Base-by-base conservation (phyloP, 163 green algal species). In the Scenedesmus sp. region DNA sequence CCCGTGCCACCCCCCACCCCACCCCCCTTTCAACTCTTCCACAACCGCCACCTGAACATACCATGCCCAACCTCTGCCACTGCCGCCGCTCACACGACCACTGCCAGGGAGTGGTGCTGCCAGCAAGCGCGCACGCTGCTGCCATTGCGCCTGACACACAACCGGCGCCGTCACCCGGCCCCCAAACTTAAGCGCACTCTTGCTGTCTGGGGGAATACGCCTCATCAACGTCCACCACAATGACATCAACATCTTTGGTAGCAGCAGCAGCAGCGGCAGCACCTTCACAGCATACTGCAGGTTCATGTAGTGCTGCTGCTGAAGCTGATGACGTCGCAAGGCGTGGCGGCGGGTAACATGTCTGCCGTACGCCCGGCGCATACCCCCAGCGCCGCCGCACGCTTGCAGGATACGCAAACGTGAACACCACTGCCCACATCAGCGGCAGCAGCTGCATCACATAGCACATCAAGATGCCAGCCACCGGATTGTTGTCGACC, bases 381-480 rank as follows among this genome's bases (percentile, higher is more conserved):
- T 86, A 90, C 2, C 86, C 76, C 86, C 86, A 90, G 15, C 53
- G 53, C n/a, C 35, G 26, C 73, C 70, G 68, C 33, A 90, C 42
- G 1, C 40, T 56, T 43, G 40, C 30, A 10, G 87, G 87, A 42
- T 91, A 91, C 22, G 56, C 87, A 49, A 92, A 88, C 1, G 81
- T 92, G 13, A 84, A 84, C 2, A 85, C 24, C 0, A 92, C n/a
- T 10, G 68, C 80, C 42, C 53, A 43, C 44, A 84, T 20, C 18
- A 92, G 79, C 20, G 88, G 88, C 42, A 92, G 26, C 56, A 92
- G 88, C 80, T 92, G 88, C 88, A 92, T 84, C 10, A 92, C 61
- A 37, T 92, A 92, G 30, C 72, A 85, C 20, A 92, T 70, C 44
- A 76, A 56, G 16, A 92, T 40, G 3, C 43, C 88, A 42, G 88